These are phyloP conservation scores for Kurtzmaniella quercitrusa DNA, from an alignment of 1,139 yeast genomes.

Conservation along the genomic window DNA sequence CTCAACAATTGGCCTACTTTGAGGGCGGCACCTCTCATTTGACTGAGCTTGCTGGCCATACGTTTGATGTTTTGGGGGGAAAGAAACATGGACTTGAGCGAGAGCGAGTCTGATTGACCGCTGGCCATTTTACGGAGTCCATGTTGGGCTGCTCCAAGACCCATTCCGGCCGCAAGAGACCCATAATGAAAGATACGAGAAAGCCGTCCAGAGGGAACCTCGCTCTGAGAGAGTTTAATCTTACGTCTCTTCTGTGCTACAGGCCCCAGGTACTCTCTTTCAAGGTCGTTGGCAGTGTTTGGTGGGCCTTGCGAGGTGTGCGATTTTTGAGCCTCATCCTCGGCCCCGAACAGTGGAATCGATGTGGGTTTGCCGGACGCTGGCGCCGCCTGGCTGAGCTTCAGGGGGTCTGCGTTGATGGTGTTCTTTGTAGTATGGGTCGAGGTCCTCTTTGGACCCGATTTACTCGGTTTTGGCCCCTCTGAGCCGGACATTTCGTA, in stretches of 20 bases:
- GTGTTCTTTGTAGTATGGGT: no score
- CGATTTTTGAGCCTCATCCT: background rate
- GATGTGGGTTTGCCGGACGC: no score
- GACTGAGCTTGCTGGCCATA: conserved; percentile 79
- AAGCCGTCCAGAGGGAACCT: conserved; percentile 81
- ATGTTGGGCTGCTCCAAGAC: conserved; percentile 78
- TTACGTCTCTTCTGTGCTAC: conserved; percentile 15
- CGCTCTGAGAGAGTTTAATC: conserved; percentile 54
- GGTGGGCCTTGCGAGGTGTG: background rate
- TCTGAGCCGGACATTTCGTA: background rate
- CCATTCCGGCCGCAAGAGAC: conserved; percentile 85
- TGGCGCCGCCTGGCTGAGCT: no score
- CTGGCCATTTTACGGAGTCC: conserved; percentile 66
- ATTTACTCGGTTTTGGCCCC: background rate
- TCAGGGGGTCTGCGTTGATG: no score
- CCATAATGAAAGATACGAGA: conserved; percentile 93
- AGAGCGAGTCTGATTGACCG: conserved; percentile 38
- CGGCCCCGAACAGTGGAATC: background rate
- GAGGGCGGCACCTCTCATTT: conserved; percentile 98
- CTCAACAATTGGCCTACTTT: conserved; percentile 94
- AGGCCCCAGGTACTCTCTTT: conserved; percentile 6
- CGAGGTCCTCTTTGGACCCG: background rate
- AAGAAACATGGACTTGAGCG: conserved; percentile 59
- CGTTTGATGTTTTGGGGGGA: conserved; percentile 83
- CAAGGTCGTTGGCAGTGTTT: background rate